Base-by-base conservation (phyloP, 2,329 filamentous ascomycete species). In the Colletotrichum sp. region DNA sequence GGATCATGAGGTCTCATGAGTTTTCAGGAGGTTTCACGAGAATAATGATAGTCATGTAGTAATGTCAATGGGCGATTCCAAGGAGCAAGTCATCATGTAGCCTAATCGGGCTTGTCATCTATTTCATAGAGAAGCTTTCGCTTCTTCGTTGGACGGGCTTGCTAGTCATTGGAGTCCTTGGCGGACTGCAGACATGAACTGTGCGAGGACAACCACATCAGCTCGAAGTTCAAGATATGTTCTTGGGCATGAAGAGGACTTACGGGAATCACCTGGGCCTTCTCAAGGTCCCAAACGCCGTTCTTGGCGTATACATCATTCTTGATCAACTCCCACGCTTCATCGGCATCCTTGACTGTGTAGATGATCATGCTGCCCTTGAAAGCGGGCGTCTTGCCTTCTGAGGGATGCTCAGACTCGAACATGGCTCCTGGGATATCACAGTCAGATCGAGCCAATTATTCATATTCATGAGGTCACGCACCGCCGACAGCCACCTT, bases 281-380 rank as follows among this genome's bases (percentile, higher is more conserved):
- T 81, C 8, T 78, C 78, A 3, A 80, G 73, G 63, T 81, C 78
- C 78, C 79, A 81, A 2, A 81, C 80, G 7, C 76, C 79, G 13
- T 64, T 76, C 21, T 66, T 77, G 24, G 79, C 76, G 39, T 81
- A 81, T 3, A 79, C 16, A 4, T 81, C 79, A 1, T 79, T 72
- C 26, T 72, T 57, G 15, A 80, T 79, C 26, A 81, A 71, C 24
- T 72, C 60, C 12, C 75, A 77, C 13, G 79, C 79, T 68, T 80
- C 70, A 15, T 76, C 73, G 64, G 70, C 73, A 21, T 68, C 39
- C 32, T 49, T 44, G 21, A 64, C 73, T 0, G 73, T 73, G 70
- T 73, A 76, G 34, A 76, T 73, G 21, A 76, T 30, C 16, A 69
- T 72, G 59, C 73, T 76, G 6, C 73, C 73, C 49, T 69, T 76